Evolutionary conservation across 2,329 filamentous ascomycete species (phyloP), one percentile per base, ranked within the genome.

Genomic region (Fusarium hainanense): DNA sequence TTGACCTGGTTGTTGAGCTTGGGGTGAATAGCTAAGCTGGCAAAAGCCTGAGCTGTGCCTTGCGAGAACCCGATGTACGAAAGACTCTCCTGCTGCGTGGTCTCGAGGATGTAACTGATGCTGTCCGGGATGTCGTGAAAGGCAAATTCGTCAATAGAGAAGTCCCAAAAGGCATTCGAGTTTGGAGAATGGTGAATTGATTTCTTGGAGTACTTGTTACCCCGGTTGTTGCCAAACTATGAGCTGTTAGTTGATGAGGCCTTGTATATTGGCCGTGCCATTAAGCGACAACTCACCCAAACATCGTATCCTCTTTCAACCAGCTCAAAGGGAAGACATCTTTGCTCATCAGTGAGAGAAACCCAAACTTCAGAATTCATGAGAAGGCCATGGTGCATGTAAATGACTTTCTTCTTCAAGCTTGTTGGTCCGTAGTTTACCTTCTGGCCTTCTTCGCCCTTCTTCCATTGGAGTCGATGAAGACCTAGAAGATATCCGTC

Each of bases 361-460:
- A 98, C 93, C 96, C 96, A 99, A 34, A 99, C 95, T 80, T 99
- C 96, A 74, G 94, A 97, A 81, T 98, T 98, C 96, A 99, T 99
- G 77, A 99, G 87, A 61, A 99, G 86, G 11, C 95, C 96, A 80
- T 99, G 96, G 77, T 99, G 96, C 69, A 99, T 84, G 79, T 98
- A 99, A 9, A 96, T 90, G 50, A 98, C 93, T 73, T 90, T 92
- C 83, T 98, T 98, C 80, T 87, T 87, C 28, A 92, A 73, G 74
- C 90, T 90, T 37, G 86, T 85, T 2, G 85, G 85, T 0, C 92
- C 92, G 52, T 85, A 83, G 77, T 98, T 98, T 74, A 97, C 92
- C 68, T 88, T 88, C 56, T 85, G 82, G n/a, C 89, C 88, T 77
- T 96, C 92, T 78, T 97, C 93, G 13, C 93, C 93, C 74, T 89